phyloP scores from a whole-genome alignment of 495 filamentous ascomycete genomes.

The Bacidia rubella region DNA sequence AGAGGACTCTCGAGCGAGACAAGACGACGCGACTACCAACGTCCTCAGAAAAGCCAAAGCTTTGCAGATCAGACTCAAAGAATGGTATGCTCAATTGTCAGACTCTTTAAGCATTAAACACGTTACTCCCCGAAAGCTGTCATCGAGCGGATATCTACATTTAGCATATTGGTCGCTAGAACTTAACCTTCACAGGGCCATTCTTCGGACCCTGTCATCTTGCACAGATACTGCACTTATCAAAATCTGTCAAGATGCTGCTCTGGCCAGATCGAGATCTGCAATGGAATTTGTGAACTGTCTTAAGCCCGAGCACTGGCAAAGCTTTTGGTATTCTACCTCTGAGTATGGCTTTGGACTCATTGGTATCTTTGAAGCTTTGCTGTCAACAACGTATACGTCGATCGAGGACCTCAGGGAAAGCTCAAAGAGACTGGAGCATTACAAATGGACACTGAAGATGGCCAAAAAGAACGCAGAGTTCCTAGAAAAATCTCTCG shows the following conservation, averaged over 20 bases:
- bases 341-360: conserved; percentile 71
- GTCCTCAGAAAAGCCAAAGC: conserved; percentile 66
- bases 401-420: background rate
- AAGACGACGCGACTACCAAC: conserved; percentile 24
- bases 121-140: conserved; percentile 30
- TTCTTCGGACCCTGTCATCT: conserved; percentile 51
- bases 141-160: conserved; percentile 60
- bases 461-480: conserved; percentile 7
- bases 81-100: conserved; percentile 63
- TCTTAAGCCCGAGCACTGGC: conserved; percentile 55
- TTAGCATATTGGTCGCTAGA: conserved; percentile 76
- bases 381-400: conserved; percentile 2
- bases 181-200: conserved; percentile 71
- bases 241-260: conserved; percentile 67
- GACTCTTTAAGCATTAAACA: conserved; percentile 52
- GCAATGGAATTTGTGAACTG: conserved; percentile 70
- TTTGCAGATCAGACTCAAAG: conserved; percentile 68
- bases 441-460: conserved; percentile 9
- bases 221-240: conserved; percentile 53
- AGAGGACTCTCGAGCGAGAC: conserved; percentile 28
- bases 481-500: conserved; percentile 55
- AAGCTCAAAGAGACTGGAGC: conserved; percentile 5
- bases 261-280: conserved; percentile 63
- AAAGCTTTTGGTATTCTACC: conserved; percentile 70
- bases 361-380: conserved; percentile 63